phyloP scores from a whole-genome alignment of 371 early-diverging fungal genomes.

The Circinella minor region DNA sequence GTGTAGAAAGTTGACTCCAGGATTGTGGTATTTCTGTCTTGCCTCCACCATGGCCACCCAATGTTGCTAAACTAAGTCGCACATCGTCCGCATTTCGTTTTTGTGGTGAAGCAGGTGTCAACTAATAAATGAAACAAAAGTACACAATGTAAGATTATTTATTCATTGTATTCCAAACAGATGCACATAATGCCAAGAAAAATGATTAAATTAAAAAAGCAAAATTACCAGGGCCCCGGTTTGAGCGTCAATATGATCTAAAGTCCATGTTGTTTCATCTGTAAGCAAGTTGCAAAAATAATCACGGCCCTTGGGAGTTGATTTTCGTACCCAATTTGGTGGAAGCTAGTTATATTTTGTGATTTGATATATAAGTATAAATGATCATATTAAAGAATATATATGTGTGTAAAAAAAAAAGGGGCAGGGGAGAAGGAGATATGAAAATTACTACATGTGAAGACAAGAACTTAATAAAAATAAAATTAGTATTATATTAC shows the following conservation, averaged over 20 bases:
- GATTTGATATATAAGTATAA: too few relatives aligned
- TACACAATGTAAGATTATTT: background rate
- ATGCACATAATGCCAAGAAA: too few relatives aligned
- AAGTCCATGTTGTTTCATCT: constrained; percentile 76
- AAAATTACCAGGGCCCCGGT: constrained; percentile 30
- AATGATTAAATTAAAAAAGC: too few relatives aligned
- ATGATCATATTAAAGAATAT: too few relatives aligned
- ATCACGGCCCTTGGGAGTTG: constrained; percentile 64
- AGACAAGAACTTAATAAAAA: background rate
- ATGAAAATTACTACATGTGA: background rate
- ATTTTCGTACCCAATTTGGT: constrained; percentile 66
- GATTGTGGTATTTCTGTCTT: constrained; percentile 19
- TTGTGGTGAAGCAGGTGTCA: constrained; percentile 11
- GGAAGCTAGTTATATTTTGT: constrained; percentile 40
- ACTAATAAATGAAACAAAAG: background rate
- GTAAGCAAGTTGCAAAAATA: constrained; percentile 83
- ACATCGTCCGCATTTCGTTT: background rate
- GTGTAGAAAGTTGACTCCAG: constrained; percentile 70
- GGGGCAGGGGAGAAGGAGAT: too few relatives aligned
- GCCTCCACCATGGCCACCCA: constrained; percentile 12
- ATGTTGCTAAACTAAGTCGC: constrained; percentile 16
- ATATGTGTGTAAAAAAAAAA: too few relatives aligned
- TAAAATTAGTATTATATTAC: too few relatives aligned
- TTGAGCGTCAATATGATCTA: constrained; percentile 50
- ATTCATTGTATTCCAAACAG: too few relatives aligned